Evolutionary conservation across 1,284 basidiomycete species (phyloP).

Genomic region (Entoloma clypeatum): DNA sequence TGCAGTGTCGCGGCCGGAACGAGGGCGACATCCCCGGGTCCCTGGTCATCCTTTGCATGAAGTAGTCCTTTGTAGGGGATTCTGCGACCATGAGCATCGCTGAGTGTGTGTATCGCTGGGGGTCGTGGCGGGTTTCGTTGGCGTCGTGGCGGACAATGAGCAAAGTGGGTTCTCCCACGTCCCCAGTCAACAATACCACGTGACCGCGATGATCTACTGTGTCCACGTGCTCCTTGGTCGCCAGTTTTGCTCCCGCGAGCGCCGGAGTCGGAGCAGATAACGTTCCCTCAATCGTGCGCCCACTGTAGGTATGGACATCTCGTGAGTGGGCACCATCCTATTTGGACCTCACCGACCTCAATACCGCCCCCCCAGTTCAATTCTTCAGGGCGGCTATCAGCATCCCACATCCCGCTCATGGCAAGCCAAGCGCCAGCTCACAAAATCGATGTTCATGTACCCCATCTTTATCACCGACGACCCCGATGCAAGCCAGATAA

Average conservation of each 20-base stretch:
- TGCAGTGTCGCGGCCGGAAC: slow-evolving; percentile 39
- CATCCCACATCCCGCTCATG: slow-evolving; percentile 85
- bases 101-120: slow-evolving; percentile 19
- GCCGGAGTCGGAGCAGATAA: too few species aligned
- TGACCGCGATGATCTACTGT: slow-evolving; percentile 27
- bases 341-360: slow-evolving; percentile 5
- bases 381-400: slow-evolving; percentile 91
- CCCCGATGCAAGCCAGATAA: slow-evolving; percentile 75
- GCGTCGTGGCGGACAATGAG: slow-evolving; percentile 21
- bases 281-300: too few species aligned
- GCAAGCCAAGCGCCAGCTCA: slow-evolving; percentile 74
- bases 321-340: slow-evolving; percentile 28
- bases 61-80: slow-evolving; percentile 36
- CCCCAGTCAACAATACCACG: slow-evolving; percentile 36
- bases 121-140: slow-evolving; percentile 17
- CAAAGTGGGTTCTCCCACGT: slow-evolving; percentile 25
- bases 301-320: slow-evolving; percentile 50
- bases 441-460: slow-evolving; percentile 95
- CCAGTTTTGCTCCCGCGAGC: background rate
- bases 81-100: slow-evolving; percentile 37
- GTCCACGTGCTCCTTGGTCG: background rate
- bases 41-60: slow-evolving; percentile 31
- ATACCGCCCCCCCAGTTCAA: slow-evolving; percentile 45
- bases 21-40: slow-evolving; percentile 42
- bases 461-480: slow-evolving; percentile 97